Conservation (phyloP, 2,329 filamentous ascomycete species). For the Exophiala phaeomuriformis region DNA sequence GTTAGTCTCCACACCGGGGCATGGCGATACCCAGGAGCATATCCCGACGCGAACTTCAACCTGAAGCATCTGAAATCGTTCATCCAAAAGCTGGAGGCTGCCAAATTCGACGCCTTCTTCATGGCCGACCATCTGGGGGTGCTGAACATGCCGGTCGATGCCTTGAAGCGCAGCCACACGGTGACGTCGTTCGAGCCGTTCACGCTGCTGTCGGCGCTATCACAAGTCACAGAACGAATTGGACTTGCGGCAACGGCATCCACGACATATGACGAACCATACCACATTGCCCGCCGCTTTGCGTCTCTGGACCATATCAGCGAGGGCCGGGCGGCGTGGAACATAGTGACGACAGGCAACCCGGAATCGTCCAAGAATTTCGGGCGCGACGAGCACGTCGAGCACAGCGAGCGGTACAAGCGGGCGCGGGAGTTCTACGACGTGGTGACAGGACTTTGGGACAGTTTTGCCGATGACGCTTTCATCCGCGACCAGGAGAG, state of each 20-base stretch:
- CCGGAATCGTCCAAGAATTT: constrained; percentile 50
- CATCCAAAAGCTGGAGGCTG: constrained; percentile 36
- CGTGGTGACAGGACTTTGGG: constrained; percentile 48
- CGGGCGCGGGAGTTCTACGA: constrained; percentile 49
- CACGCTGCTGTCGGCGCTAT: constrained; percentile 46
- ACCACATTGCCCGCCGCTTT: constrained; percentile 49
- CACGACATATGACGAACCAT: constrained; percentile 50
- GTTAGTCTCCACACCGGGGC: constrained; percentile 51
- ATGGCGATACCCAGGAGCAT: constrained; percentile 50
- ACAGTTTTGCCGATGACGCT: constrained; percentile 51
- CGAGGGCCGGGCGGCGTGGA: constrained; percentile 47
- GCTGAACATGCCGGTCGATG: constrained; percentile 51
- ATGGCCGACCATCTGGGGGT: constrained; percentile 51
- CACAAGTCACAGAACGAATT: constrained; percentile 44
- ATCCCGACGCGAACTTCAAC: constrained; percentile 54
- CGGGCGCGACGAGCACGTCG: constrained; percentile 44
- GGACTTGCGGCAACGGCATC: constrained; percentile 50
- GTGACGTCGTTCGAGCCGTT: constrained; percentile 53
- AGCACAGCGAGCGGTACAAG: constrained; percentile 46
- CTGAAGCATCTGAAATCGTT: constrained; percentile 48
- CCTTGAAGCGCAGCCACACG: constrained; percentile 51
- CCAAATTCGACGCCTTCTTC: constrained; percentile 46
- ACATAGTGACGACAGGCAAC: constrained; percentile 49
- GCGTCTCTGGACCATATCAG: constrained; percentile 49
- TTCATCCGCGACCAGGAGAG: constrained; percentile 44